Percentiles rank a stretch among this genome's conserved stretches.
Conservation (phyloP, 768 basidiomycete genomes). For the Mycena rosella region DNA sequence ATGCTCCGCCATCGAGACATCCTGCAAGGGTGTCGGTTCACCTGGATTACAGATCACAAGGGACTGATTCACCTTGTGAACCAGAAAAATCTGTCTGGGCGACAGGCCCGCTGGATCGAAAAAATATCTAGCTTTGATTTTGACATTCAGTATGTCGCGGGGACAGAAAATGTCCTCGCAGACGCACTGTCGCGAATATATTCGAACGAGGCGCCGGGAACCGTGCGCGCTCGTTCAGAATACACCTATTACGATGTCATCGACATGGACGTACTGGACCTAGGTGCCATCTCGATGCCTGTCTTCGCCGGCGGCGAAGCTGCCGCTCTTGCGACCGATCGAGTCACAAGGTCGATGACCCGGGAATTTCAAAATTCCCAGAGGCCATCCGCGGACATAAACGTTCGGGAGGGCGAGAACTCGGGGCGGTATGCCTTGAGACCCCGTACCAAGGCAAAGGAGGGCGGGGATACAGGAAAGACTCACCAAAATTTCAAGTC, state of each 20-base stretch:
- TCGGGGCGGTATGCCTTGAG: conserved; percentile 11
- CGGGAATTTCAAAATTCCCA: neutral
- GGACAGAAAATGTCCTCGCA: too few species aligned
- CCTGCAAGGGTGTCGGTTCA: conserved; percentile 7
- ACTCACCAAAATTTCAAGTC: conserved; percentile 1
- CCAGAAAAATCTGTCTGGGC: too few species aligned
- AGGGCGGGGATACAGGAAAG: conserved; percentile 18
- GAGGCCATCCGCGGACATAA: neutral
- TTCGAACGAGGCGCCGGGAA: conserved; percentile 10
- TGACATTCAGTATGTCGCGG: too few species aligned
- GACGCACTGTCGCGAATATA: too few species aligned
- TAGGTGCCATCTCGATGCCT: conserved; percentile 11
- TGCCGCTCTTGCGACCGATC: conserved; percentile 1
- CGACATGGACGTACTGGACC: conserved; percentile 4
- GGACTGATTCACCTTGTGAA: too few species aligned
- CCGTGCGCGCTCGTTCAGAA: too few species aligned
- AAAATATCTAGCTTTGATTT: too few species aligned
- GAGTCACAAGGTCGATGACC: conserved; percentile 13
- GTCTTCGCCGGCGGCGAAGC: conserved; percentile 11
- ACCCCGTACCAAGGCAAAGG: conserved; percentile 14
- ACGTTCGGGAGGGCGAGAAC: conserved; percentile 2
- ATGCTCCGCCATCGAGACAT: conserved; percentile 17
- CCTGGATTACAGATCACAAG: too few species aligned
- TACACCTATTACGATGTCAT: conserved; percentile 6
- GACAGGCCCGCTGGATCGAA: too few species aligned